Percentiles rank a stretch among this genome's conserved stretches.
phyloP scores from a whole-genome alignment of 2,329 filamentous ascomycete species.

The Beauveria pseudobassiana region DNA sequence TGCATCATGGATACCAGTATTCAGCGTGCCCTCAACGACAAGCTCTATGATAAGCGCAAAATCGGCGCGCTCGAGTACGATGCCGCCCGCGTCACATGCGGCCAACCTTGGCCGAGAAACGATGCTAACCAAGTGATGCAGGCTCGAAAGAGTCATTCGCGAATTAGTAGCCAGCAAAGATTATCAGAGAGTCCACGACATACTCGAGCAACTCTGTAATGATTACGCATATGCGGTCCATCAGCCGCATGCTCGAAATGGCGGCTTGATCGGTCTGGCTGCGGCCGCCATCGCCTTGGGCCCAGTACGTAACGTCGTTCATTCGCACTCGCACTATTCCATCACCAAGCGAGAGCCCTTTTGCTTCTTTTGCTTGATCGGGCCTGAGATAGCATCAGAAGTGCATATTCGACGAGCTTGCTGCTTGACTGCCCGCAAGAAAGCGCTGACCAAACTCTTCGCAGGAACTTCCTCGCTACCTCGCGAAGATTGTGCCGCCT shows the following conservation, averaged over 20 bases:
- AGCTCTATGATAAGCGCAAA: conserved; percentile 97
- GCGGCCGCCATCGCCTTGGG: conserved; percentile 94
- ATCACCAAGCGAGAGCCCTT: not conserved
- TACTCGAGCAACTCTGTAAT: conserved; percentile 93
- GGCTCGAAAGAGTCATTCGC: conserved; percentile 84
- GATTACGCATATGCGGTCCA: conserved; percentile 97
- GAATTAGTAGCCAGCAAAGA: conserved; percentile 72
- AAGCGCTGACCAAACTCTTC: not conserved
- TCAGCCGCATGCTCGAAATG: conserved; percentile 92
- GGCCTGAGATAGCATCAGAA: not conserved
- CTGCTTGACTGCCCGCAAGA: not conserved
- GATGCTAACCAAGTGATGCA: conserved; percentile 29
- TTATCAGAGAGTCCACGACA: conserved; percentile 71
- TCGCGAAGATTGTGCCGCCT: conserved; percentile 90
- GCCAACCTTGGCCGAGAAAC: not conserved
- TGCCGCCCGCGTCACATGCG: conserved; percentile 2
- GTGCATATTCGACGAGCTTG: not conserved
- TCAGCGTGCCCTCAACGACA: conserved; percentile 89
- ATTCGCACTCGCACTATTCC: not conserved
- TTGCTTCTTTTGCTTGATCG: not conserved
- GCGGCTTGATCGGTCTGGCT: conserved; percentile 88
- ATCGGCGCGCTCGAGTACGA: conserved; percentile 90
- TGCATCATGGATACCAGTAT: conserved; percentile 77
- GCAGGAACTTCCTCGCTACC: conserved; percentile 83
- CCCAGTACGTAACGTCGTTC: conserved; percentile 52